These are phyloP conservation scores for Albatrellus sp. DNA, from an alignment of 1,284 basidiomycete species.

Conservation along the genomic window DNA sequence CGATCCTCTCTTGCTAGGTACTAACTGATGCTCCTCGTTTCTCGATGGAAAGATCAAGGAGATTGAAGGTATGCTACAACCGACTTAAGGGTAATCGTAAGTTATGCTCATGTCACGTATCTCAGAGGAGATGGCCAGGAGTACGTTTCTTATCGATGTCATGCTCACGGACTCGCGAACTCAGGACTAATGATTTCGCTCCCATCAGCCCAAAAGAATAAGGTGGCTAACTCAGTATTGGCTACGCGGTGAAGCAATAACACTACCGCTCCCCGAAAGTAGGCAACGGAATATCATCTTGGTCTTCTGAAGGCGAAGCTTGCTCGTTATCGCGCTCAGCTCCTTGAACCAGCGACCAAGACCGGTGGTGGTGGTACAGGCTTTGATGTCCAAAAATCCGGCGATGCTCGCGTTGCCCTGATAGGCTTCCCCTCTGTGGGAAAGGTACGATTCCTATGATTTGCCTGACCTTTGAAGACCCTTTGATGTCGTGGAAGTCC, in stretches of 20 bases:
- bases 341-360: constrained; percentile 77
- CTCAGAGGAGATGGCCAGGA: constrained; percentile 89
- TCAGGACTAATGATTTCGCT: constrained; percentile 10
- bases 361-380: constrained; percentile 76
- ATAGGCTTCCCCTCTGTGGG: constrained; percentile 95
- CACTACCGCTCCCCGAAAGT: constrained; percentile 18
- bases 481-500: constrained; percentile 36
- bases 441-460: constrained; percentile 37
- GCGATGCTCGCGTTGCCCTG: constrained; percentile 85
- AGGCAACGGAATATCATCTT: constrained; percentile 88
- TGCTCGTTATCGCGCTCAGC: constrained; percentile 82
- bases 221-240: constrained; percentile 27
- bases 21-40: not conserved
- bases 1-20: not conserved
- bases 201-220: constrained; percentile 78
- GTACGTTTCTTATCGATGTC: constrained; percentile 35
- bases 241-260: constrained; percentile 5
- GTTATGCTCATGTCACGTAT: constrained; percentile 1
- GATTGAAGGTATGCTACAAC: constrained; percentile 61
- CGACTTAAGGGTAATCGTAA: not conserved
- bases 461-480: not conserved
- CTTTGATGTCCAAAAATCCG: constrained; percentile 90
- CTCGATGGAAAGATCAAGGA: constrained; percentile 65
- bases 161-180: not conserved
- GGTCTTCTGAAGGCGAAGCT: constrained; percentile 84